Base-by-base conservation (phyloP, 1,284 basidiomycete species). In the Volvariella volvacea region DNA sequence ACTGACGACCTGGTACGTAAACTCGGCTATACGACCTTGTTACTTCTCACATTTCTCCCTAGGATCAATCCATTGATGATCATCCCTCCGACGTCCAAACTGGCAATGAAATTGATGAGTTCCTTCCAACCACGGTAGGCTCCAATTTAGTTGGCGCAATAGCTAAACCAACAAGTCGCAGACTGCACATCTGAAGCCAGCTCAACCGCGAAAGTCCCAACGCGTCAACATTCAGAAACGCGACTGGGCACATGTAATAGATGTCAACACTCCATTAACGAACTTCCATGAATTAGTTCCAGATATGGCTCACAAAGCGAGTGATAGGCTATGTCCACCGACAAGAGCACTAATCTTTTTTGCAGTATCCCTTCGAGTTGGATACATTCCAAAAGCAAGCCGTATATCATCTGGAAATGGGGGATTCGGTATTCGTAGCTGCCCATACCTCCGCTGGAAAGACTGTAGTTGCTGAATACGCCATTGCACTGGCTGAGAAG, bases 371-470 rank as follows among this genome's bases (percentile, higher is more conserved):
- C 7, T 66, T 71, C 50, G 71, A 75, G 48, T 62, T 75, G 17
- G 73, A 75, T 48, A 71, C 70, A 1, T 75, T 75, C 54, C 96
- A 99, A 63, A 99, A 98, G 64, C 92, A 99, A 64, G 96, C 96
- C 0, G 90, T 99, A 4, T 98, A 97, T 65, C 93, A 95, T 60
- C 77, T 99, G 10, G 96, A 99, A 63, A 87, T 92, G 74, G 95
- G 94, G 14, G 92, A 99, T 57, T 94, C 91, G 12, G 95, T 99
- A 15, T 99, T 99, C 64, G 94, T 99, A 14, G 96, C 96, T 3
- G 96, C 96, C 2, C 96, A 99, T 66, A 99, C 96, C 1, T 95
- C 92, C 22, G 96, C 96, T n/a, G 96, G 96, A 43, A 99, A 99
- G 67, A 99, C 96, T 0, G 96, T 99, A 3, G 96, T 99, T 1